Conservation (phyloP, 2,329 filamentous ascomycete genomes). For the Teratosphaeriaceae sp. region DNA sequence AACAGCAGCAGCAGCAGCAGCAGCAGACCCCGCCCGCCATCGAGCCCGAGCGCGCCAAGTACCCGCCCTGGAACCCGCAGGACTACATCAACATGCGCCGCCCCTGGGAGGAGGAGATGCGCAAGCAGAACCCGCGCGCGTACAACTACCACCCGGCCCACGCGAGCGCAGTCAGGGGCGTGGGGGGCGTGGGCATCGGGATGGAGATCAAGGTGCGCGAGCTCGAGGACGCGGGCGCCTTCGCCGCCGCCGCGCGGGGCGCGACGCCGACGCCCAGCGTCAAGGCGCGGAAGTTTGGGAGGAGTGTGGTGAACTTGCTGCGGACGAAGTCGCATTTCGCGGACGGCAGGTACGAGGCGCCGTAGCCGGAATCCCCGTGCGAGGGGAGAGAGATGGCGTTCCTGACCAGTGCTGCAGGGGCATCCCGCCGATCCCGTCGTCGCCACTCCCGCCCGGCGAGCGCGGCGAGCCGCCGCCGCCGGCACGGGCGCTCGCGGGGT, state of each 20-base stretch:
- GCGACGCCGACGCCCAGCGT: constrained; percentile 25
- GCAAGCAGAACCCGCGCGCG: constrained; percentile 14
- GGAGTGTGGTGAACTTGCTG: constrained; percentile 28
- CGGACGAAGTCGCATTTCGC: constrained; percentile 22
- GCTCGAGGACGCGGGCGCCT: constrained; percentile 20
- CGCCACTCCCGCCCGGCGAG: constrained; percentile 1
- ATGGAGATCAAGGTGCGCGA: constrained; percentile 27
- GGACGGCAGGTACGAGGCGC: constrained; percentile 12
- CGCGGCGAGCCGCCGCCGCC: not conserved
- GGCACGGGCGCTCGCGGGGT: not conserved
- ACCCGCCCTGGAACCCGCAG: constrained; percentile 25
- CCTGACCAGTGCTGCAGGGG: too few relatives aligned
- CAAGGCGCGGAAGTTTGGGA: constrained; percentile 27
- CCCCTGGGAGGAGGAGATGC: constrained; percentile 28
- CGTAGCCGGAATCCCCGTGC: too few relatives aligned
- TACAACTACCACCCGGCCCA: too few relatives aligned
- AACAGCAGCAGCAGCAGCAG: too few relatives aligned
- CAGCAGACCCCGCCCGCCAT: not conserved
- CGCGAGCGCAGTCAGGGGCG: too few relatives aligned
- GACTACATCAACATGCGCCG: constrained; percentile 25
- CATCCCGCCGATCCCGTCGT: constrained; percentile 1
- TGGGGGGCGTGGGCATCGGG: too few relatives aligned
- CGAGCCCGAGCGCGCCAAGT: constrained; percentile 14
- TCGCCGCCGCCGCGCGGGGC: too few relatives aligned
- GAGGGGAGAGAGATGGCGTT: not conserved